Evolutionary conservation across 192 early-diverging fungal species (phyloP).

Genomic region (Coemansia sp.): DNA sequence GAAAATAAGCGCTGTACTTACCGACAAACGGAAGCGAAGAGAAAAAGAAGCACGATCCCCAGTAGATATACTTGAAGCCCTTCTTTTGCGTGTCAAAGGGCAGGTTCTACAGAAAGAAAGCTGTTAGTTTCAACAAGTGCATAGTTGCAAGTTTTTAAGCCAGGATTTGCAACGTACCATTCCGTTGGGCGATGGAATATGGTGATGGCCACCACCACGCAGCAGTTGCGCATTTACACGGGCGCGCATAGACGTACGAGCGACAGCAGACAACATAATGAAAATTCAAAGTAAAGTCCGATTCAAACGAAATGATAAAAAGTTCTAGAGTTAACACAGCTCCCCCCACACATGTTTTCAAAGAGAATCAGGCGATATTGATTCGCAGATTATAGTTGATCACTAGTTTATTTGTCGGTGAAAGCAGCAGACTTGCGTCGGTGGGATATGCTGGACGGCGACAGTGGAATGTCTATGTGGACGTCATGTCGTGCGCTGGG

Average conservation of each 20-base stretch:
- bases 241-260: conserved; percentile 52
- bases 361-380: no score
- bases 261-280: conserved; percentile 48
- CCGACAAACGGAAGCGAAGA: conserved; percentile 34
- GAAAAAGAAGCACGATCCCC: conserved; percentile 42
- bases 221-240: conserved; percentile 32
- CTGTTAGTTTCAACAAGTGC: not conserved
- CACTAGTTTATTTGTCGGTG: not conserved
- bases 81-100: conserved; percentile 50
- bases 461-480: conserved; percentile 45
- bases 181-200: conserved; percentile 46
- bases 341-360: not conserved
- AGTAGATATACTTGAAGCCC: conserved; percentile 53
- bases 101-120: conserved; percentile 33
- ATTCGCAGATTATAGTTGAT: no score
- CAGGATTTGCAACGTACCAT: conserved; percentile 26
- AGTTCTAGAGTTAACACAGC: not conserved
- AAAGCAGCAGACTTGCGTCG: conserved; percentile 24
- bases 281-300: conserved; percentile 9
- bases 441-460: conserved; percentile 27
- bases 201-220: conserved; percentile 30
- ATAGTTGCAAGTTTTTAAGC: not conserved
- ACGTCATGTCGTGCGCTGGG: conserved; percentile 21
- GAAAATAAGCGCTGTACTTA: conserved; percentile 9
- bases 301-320: conserved; percentile 7